Evolutionary conservation across 1,284 basidiomycete genomes (phyloP).

Genomic region (Takashimella koratensis): DNA sequence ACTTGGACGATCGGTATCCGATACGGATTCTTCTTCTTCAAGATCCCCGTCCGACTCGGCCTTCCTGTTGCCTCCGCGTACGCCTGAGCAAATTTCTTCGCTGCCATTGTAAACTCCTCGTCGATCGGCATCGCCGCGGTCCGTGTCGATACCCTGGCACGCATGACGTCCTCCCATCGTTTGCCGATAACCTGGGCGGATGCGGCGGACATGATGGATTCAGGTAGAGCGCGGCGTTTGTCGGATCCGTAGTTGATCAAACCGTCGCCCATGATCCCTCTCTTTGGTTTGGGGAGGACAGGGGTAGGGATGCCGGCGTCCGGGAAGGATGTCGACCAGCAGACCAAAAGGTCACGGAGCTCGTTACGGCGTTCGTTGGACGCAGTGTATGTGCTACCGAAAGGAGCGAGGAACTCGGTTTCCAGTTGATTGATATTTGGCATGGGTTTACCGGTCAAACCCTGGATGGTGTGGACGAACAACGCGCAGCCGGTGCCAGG

Average conservation of each 20-base stretch:
- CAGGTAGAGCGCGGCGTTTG: conserved; percentile 27
- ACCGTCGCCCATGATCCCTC: conserved; percentile 25
- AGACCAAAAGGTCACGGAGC: conserved; percentile 13
- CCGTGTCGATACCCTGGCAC: conserved; percentile 15
- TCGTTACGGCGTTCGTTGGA: conserved; percentile 8
- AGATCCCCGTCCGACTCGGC: background rate
- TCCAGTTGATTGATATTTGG: conserved; percentile 8
- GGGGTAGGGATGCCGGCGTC: conserved; percentile 18
- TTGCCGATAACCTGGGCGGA: conserved; percentile 19
- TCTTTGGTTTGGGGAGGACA: conserved; percentile 12
- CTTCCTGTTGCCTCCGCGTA: background rate
- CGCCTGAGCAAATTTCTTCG: conserved; percentile 21
- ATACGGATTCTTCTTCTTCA: background rate
- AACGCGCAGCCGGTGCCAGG: conserved; percentile 16
- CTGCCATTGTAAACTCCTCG: conserved; percentile 21
- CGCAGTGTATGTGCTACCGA: conserved; percentile 7
- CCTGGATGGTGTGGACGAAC: conserved; percentile 18
- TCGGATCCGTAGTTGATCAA: conserved; percentile 16
- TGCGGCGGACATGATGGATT: conserved; percentile 20
- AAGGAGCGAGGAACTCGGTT: conserved; percentile 1
- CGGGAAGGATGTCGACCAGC: conserved; percentile 20
- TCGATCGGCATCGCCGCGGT: conserved; percentile 14
- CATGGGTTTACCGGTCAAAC: conserved; percentile 4
- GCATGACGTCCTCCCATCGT: conserved; percentile 25
- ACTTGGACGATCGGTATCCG: no score